Evolutionary conservation across 345 rosid genomes (phyloP).

Genomic region (Isatis tinctoria): DNA sequence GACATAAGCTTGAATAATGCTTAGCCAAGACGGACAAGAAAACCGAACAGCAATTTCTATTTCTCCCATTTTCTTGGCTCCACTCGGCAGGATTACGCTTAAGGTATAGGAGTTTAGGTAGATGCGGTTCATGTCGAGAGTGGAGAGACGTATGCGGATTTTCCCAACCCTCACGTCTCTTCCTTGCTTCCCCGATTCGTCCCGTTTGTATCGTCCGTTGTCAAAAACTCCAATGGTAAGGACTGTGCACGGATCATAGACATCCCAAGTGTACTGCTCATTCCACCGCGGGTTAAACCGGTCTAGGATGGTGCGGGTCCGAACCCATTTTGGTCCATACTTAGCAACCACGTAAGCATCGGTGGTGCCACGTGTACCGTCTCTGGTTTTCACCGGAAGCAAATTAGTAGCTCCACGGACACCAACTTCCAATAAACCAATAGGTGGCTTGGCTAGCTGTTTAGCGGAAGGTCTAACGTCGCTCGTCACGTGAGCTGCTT

Average conservation of each 20-base stretch:
- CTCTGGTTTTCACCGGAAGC: conserved; percentile 79
- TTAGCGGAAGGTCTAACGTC: conserved; percentile 83
- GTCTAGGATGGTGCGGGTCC: conserved; percentile 75
- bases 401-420: conserved; percentile 76
- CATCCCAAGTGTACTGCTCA: conserved; percentile 93
- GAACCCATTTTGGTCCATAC: conserved; percentile 91
- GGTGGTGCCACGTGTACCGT: conserved; percentile 80
- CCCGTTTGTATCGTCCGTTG: conserved; percentile 63
- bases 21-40: conserved; percentile 75
- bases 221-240: conserved; percentile 79
- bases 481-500: conserved; percentile 93
- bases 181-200: conserved; percentile 54
- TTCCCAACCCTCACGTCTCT: conserved; percentile 65
- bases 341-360: conserved; percentile 92
- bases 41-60: conserved; percentile 76
- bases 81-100: conserved; percentile 59
- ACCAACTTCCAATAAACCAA: conserved; percentile 80
- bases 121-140: conserved; percentile 70
- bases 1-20: conserved; percentile 63
- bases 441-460: conserved; percentile 72
- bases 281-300: conserved; percentile 94
- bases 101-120: conserved; percentile 57
- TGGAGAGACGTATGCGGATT: conserved; percentile 64
- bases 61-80: conserved; percentile 88
- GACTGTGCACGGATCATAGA: conserved; percentile 81